Conservation (phyloP, 345 rosid species). For the Viola odorata region DNA sequence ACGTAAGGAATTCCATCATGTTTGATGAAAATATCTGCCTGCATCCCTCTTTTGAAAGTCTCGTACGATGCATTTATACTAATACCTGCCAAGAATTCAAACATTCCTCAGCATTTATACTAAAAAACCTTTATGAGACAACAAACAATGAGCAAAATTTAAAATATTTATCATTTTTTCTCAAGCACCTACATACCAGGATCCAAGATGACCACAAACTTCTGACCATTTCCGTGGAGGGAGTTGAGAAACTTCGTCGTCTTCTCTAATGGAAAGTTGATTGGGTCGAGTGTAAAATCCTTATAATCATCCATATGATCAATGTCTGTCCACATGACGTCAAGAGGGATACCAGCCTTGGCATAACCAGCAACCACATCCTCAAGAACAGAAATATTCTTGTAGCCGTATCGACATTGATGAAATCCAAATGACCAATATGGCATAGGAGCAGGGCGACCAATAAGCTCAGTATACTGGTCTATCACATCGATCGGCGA, state of each 20-base stretch:
- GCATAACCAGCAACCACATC: constrained; percentile 12
- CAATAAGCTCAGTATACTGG: neutral
- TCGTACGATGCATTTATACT: constrained; percentile 41
- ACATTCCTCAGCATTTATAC: too few relatives aligned
- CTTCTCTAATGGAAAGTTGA: constrained; percentile 13
- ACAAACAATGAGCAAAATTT: too few relatives aligned
- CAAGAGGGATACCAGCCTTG: constrained; percentile 18
- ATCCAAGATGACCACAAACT: constrained; percentile 53
- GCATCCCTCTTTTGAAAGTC: constrained; percentile 49
- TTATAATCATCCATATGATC: constrained; percentile 20
- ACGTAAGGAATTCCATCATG: constrained; percentile 48
- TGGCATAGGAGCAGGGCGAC: constrained; percentile 3
- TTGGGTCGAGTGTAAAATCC: constrained; percentile 19
- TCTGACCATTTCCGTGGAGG: constrained; percentile 59
- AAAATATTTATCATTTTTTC: too few relatives aligned
- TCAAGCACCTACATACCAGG: too few relatives aligned
- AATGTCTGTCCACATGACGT: constrained; percentile 16
- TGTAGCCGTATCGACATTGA: neutral
- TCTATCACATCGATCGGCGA: neutral
- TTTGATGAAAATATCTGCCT: constrained; percentile 52
- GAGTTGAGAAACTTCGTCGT: constrained; percentile 34
- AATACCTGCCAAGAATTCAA: too few relatives aligned
- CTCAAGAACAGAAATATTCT: neutral
- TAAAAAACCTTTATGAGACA: too few relatives aligned
- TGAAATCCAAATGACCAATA: constrained; percentile 4